Percentiles rank a stretch among this genome's conserved stretches.
Conservation (phyloP, 768 basidiomycete genomes). For the Pulveroboletus sp. region DNA sequence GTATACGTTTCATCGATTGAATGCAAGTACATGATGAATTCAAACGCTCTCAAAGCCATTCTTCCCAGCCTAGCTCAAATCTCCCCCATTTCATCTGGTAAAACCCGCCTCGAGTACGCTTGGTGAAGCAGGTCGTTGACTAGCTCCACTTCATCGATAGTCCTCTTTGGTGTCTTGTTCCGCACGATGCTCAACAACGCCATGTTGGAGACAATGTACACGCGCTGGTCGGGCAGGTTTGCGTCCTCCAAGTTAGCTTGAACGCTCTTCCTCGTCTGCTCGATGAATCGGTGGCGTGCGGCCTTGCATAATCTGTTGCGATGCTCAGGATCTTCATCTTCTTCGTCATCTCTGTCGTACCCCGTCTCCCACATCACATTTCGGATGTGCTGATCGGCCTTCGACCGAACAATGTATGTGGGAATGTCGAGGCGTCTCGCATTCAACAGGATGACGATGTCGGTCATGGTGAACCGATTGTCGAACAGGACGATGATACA, state of each 20-base stretch:
- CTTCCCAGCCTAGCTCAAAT: neutral
- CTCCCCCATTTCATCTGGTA: neutral
- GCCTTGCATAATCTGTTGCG: constrained; percentile 5
- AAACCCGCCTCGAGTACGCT: neutral
- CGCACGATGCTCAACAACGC: constrained; percentile 13
- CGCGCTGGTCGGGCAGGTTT: constrained; percentile 18
- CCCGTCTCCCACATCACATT: constrained; percentile 24
- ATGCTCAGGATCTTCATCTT: constrained; percentile 6
- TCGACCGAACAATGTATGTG: constrained; percentile 32
- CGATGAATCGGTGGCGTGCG: constrained; percentile 21
- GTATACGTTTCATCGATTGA: neutral
- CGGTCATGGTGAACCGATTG: constrained; percentile 33
- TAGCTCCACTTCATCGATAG: constrained; percentile 10
- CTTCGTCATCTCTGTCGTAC: constrained; percentile 17
- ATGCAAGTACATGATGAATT: neutral
- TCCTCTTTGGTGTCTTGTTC: constrained; percentile 8
- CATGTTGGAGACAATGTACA: constrained; percentile 25
- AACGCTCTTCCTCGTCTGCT: constrained; percentile 19
- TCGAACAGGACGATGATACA: constrained; percentile 31
- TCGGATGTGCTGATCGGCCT: constrained; percentile 31
- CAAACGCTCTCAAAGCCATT: neutral
- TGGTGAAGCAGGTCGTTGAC: neutral
- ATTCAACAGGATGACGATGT: constrained; percentile 30
- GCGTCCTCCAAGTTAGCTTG: constrained; percentile 15
- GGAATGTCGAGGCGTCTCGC: constrained; percentile 31